phyloP scores from a whole-genome alignment of 2,329 filamentous ascomycete genomes.

The Hymenoscyphus linearis region DNA sequence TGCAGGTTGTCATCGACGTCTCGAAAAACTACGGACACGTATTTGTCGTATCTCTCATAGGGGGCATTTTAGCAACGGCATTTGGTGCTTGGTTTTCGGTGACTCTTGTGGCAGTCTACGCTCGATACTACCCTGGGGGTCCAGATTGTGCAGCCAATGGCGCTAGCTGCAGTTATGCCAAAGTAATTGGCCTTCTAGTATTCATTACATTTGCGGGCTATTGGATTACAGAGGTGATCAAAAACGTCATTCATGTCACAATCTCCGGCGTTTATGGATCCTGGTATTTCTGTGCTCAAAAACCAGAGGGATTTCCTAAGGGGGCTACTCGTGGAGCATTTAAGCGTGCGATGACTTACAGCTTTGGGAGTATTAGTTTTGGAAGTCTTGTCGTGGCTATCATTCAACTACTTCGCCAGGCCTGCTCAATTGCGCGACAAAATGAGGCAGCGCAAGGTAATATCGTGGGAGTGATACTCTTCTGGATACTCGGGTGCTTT shows the following conservation, averaged over 20 bases:
- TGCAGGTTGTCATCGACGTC: slow-evolving; percentile 79
- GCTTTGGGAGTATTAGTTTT: slow-evolving; percentile 84
- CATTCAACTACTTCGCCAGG: slow-evolving; percentile 76
- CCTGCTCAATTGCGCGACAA: slow-evolving; percentile 72
- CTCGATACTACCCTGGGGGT: slow-evolving; percentile 67
- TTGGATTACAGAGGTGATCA: slow-evolving; percentile 91
- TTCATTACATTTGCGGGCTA: slow-evolving; percentile 90
- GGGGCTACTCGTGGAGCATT: slow-evolving; percentile 80
- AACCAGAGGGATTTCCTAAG: slow-evolving; percentile 61
- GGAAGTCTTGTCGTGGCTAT: slow-evolving; percentile 83
- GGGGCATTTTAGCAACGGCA: slow-evolving; percentile 68
- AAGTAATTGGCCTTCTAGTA: slow-evolving; percentile 76
- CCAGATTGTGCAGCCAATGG: slow-evolving; percentile 39
- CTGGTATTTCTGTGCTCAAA: slow-evolving; percentile 77
- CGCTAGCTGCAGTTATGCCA: slow-evolving; percentile 58
- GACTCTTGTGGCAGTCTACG: slow-evolving; percentile 81
- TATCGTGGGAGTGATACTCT: slow-evolving; percentile 58
- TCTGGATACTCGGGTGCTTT: slow-evolving; percentile 72
- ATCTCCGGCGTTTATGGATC: slow-evolving; percentile 86
- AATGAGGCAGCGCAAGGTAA: slow-evolving; percentile 63
- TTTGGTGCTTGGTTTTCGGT: slow-evolving; percentile 83
- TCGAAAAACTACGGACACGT: slow-evolving; percentile 80
- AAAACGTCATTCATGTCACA: slow-evolving; percentile 86
- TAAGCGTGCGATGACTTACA: slow-evolving; percentile 78
- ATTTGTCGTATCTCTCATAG: slow-evolving; percentile 78